These are phyloP conservation scores for Fusarium hostae DNA, from an alignment of 2,329 filamentous ascomycete species.

Conservation along the genomic window DNA sequence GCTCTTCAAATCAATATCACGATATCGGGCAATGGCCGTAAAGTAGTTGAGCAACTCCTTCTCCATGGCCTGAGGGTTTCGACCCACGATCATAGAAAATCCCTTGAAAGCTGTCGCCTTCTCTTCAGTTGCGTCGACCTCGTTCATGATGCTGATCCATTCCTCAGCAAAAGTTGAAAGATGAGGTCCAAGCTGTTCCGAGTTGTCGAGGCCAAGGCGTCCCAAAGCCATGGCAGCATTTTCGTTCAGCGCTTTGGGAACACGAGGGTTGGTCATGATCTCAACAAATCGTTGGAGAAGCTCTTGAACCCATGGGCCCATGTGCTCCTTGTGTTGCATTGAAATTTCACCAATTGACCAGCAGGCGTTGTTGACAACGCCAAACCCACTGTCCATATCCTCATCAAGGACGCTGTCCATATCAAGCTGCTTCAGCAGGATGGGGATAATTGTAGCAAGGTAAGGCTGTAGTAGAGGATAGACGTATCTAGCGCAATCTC, in stretches of 20 bases:
- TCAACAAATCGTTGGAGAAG: conserved; percentile 81
- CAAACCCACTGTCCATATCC: conserved; percentile 85
- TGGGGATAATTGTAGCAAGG: conserved; percentile 78
- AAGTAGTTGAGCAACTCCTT: conserved; percentile 85
- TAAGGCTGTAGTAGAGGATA: conserved; percentile 82
- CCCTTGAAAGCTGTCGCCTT: conserved; percentile 94
- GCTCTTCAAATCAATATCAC: conserved; percentile 69
- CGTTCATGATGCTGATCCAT: conserved; percentile 84
- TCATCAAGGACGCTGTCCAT: conserved; percentile 80
- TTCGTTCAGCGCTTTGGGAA: conserved; percentile 88
- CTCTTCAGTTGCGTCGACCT: conserved; percentile 89
- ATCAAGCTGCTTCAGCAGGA: conserved; percentile 89
- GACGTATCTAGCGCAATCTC: conserved; percentile 93
- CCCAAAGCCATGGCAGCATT: conserved; percentile 95
- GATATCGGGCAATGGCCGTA: conserved; percentile 81
- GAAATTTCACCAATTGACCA: conserved; percentile 96
- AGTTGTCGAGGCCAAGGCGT: conserved; percentile 82
- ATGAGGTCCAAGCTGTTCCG: conserved; percentile 80
- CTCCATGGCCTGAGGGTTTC: conserved; percentile 94
- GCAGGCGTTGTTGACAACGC: conserved; percentile 97
- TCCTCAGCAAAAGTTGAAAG: conserved; percentile 82
- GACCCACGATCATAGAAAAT: conserved; percentile 84
- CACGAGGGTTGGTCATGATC: conserved; percentile 85
- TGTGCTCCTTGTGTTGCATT: conserved; percentile 78
- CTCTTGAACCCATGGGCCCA: conserved; percentile 80